A percentile compares a stretch with the other conserved stretches of the same genome.
These are phyloP conservation scores for Starmerella bombi DNA, from an alignment of 805 yeast genomes.

Conservation along the genomic window DNA sequence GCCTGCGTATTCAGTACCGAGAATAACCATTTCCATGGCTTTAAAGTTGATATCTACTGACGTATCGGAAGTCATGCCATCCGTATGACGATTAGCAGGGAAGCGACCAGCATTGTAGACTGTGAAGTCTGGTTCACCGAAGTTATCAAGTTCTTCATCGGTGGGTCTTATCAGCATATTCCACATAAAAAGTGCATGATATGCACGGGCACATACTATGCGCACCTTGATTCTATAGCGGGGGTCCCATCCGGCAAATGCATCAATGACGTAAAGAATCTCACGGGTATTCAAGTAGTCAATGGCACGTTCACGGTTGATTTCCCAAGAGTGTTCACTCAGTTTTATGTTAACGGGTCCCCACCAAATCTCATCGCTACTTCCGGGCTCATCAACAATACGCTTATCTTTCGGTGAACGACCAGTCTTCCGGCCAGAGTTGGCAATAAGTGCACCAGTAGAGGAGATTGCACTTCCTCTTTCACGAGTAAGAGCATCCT, in stretches of 20 bases:
- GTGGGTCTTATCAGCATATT: constrained; percentile 96
- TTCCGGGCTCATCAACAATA: constrained; percentile 86
- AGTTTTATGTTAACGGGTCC: constrained; percentile 97
- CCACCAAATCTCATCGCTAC: constrained; percentile 89
- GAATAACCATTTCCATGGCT: constrained; percentile 95
- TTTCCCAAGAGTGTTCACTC: constrained; percentile 86
- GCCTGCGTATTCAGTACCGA: constrained; percentile 98
- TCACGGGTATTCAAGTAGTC: constrained; percentile 94
- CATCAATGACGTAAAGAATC: constrained; percentile 87
- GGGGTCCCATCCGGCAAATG: constrained; percentile 99
- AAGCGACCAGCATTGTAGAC: constrained; percentile 97
- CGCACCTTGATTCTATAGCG: constrained; percentile 91
- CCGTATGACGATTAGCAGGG: constrained; percentile 93
- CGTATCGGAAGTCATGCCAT: constrained; percentile 94
- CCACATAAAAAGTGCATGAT: constrained; percentile 96
- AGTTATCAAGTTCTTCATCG: constrained; percentile 68
- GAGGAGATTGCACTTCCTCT: constrained; percentile 82
- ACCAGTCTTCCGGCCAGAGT: constrained; percentile 91
- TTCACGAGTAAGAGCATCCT: constrained; percentile 76
- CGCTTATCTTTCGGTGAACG: constrained; percentile 98
- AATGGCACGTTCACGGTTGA: constrained; percentile 89
- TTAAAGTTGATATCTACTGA: constrained; percentile 94
- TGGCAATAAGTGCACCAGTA: constrained; percentile 90
- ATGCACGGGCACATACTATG: constrained; percentile 94
- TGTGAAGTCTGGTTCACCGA: constrained; percentile 96